Evolutionary conservation across 805 yeast genomes (phyloP), one percentile per base, ranked within the genome.

Genomic region (Saccharomycopsis fibuligera): DNA sequence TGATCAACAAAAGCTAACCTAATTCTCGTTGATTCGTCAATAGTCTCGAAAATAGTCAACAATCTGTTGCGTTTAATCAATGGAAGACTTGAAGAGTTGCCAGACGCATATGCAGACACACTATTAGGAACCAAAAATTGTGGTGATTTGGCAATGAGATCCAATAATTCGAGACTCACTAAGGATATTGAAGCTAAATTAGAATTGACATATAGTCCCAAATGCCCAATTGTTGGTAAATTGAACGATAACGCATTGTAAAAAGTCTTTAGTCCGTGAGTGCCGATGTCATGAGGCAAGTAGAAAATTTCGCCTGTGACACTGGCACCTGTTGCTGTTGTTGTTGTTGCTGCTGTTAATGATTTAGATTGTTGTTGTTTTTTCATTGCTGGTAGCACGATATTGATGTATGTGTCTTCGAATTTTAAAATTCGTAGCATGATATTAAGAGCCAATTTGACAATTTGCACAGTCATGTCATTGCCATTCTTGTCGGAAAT

Each of bases 21-120:
- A 35, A 91, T 84, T 55, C 90, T 73, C 1, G 74, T 68, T 0
- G 95, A 79, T 56, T 90, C 96, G 56, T 86, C 86, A 29, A 85
- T 77, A 14, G 89, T 82, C 57, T 82, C 84, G 46, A 85, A 73
- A 35, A 86, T 72, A 0, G 87, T 79, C 41, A 90, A 63, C 12
- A 91, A 65, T 55, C 89, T 77, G 53, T 81, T 81, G 46, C 72
- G 76, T 8, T 72, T 72, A 16, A 69, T 65, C 31, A 76, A 61
- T 9, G 71, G 59, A 24, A 21, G 36, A 16, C 62, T 44, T n/a
- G 25, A 17, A 1, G 60, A 46, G 5, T 57, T 54, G 5, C 44
- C 57, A 16, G 62, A 60, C 12, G 58, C 60, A 30, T 58, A 56
- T 22, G 59, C 47, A 55, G 5, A 24, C 10, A 45, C 17, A 21